A percentile compares a stretch with the other conserved stretches of the same genome.
These are phyloP conservation scores for Mycosphaerelloides madeirae DNA, from an alignment of 2,329 filamentous ascomycete genomes.

Conservation along the genomic window DNA sequence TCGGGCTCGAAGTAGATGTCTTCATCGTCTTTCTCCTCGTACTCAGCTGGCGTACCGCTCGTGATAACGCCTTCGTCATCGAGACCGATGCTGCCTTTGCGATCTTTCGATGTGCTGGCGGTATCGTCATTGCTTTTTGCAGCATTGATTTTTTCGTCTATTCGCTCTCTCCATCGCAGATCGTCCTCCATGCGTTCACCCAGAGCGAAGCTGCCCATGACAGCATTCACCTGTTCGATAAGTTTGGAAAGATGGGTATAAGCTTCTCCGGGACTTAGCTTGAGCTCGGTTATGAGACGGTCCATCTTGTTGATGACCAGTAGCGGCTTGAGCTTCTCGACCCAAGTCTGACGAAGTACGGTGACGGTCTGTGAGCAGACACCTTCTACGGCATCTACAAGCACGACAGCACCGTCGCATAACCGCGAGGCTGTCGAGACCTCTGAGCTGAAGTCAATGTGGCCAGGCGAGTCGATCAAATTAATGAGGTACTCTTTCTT, in stretches of 20 bases:
- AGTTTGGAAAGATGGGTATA: slow-evolving; percentile 85
- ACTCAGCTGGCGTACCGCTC: slow-evolving; percentile 53
- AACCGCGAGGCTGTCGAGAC: slow-evolving; percentile 92
- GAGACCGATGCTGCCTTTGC: slow-evolving; percentile 46
- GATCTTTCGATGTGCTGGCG: slow-evolving; percentile 31
- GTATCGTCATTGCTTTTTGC: slow-evolving; percentile 42
- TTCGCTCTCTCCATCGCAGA: slow-evolving; percentile 86
- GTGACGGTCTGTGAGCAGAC: slow-evolving; percentile 99
- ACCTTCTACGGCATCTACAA: slow-evolving; percentile 95
- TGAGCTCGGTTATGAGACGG: slow-evolving; percentile 84
- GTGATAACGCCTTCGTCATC: slow-evolving; percentile 50
- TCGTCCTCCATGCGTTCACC: slow-evolving; percentile 99
- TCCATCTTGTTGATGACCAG: slow-evolving; percentile 99
- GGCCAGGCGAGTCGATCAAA: slow-evolving; percentile 93
- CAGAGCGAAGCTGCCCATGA: slow-evolving; percentile 95
- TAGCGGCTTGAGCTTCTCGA: slow-evolving; percentile 88
- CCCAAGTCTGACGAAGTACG: slow-evolving; percentile 90
- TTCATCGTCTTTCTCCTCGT: slow-evolving; percentile 89
- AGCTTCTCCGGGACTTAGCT: slow-evolving; percentile 86
- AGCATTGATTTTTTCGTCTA: slow-evolving; percentile 79
- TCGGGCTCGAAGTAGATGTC: slow-evolving; percentile 97
- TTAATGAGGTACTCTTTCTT: slow-evolving; percentile 93
- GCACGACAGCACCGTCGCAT: slow-evolving; percentile 88
- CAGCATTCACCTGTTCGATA: slow-evolving; percentile 92
- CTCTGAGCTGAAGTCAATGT: slow-evolving; percentile 98